Evolutionary conservation across 148 eudicot species (phyloP).

Genomic region (Rhododendron griersonianum): DNA sequence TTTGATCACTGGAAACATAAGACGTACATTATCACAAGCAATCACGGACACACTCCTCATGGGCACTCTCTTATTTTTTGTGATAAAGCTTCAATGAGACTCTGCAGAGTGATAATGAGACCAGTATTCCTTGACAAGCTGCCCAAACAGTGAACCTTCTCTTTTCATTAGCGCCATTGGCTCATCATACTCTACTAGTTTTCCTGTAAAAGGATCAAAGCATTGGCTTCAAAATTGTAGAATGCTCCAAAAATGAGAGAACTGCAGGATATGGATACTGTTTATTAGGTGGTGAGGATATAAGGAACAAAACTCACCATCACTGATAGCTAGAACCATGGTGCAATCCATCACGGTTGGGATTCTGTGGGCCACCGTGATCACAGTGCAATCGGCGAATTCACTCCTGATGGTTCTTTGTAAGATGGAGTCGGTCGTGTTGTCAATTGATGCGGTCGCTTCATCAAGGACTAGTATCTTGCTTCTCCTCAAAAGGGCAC

Average conservation of each 20-base stretch:
- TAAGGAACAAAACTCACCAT: constrained; percentile 45
- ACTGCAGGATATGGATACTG: background rate
- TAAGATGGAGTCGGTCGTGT: constrained; percentile 71
- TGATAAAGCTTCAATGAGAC: constrained; percentile 26
- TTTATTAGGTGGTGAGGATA: background rate
- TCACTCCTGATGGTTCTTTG: constrained; percentile 75
- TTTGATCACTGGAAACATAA: background rate
- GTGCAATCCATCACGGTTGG: constrained; percentile 96
- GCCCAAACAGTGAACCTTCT: constrained; percentile 71
- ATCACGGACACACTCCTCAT: background rate
- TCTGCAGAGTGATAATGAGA: constrained; percentile 70
- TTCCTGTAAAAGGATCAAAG: constrained; percentile 36
- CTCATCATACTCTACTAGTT: constrained; percentile 75
- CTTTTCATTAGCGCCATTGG: constrained; percentile 71
- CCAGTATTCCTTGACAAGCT: constrained; percentile 90
- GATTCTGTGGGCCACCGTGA: constrained; percentile 91
- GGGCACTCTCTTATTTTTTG: background rate
- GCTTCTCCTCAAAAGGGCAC: constrained; percentile 81
- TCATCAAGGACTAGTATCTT: constrained; percentile 85
- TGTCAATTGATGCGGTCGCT: constrained; percentile 92
- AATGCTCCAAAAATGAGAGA: background rate
- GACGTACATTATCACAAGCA: background rate
- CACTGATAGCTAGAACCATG: constrained; percentile 78
- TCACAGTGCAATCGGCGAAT: constrained; percentile 79
- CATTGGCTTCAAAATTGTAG: background rate